Evolutionary conservation across 73 alveolate genomes (phyloP).

Genomic region (Tetrahymena borealis): DNA sequence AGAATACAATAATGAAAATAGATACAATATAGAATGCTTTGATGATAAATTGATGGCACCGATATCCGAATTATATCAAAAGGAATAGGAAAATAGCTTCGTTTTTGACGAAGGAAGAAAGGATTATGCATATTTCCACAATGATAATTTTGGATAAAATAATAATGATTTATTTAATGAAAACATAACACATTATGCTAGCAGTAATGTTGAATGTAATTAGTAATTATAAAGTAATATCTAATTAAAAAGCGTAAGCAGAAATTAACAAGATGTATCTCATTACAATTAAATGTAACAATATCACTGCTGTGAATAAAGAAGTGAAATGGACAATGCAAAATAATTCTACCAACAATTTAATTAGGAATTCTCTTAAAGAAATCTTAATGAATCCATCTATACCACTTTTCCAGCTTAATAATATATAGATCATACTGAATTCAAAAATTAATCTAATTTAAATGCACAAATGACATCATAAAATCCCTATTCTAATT

Average conservation of each 20-base stretch:
- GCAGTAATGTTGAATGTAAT: background rate
- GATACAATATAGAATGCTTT: background rate
- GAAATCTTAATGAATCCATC: background rate
- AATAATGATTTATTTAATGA: background rate
- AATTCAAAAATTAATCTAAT: background rate
- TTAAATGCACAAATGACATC: too few species aligned
- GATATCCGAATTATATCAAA: background rate
- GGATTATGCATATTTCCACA: background rate
- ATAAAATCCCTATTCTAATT: too few species aligned
- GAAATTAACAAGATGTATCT: background rate
- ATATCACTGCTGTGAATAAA: background rate
- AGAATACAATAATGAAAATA: background rate
- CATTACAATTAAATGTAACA: background rate
- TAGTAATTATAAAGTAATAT: background rate
- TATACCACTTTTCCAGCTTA: background rate
- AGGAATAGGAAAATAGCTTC: background rate
- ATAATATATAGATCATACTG: background rate
- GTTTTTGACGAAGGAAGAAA: background rate
- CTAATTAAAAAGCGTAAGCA: background rate
- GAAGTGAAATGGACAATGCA: background rate
- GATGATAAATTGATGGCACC: background rate
- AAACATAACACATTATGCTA: background rate
- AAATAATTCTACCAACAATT: background rate
- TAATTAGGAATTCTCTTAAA: background rate
- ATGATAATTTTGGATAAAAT: background rate